phyloP scores from a whole-genome alignment of 1,284 basidiomycete genomes.

The Sanghuangporus baumii region DNA sequence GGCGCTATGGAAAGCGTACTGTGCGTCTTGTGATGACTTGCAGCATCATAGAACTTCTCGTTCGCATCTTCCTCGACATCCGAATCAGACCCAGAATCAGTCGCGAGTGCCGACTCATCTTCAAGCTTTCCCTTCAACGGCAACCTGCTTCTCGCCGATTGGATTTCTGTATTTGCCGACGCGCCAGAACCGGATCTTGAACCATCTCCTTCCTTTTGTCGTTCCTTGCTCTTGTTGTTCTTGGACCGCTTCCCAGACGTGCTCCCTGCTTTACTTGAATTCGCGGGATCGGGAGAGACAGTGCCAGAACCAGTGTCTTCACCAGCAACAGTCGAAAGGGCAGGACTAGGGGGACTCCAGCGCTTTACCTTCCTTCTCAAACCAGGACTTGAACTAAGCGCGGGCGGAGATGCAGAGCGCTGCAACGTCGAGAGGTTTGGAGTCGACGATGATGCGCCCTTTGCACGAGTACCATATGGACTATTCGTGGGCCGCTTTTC shows the following conservation, averaged over 20 bases:
- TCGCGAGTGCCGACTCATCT: slow-evolving; percentile 9
- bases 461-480: slow-evolving; percentile 31
- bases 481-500: slow-evolving; percentile 14
- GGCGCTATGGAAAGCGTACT: not conserved
- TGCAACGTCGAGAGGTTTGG: slow-evolving; percentile 44
- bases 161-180: not conserved
- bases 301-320: slow-evolving; percentile 24
- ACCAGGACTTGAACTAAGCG: slow-evolving; percentile 23
- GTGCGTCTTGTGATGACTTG: not conserved
- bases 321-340: slow-evolving; percentile 41
- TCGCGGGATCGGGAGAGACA: slow-evolving; percentile 25
- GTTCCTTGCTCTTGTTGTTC: not conserved
- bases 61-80: slow-evolving; percentile 11
- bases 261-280: slow-evolving; percentile 19
- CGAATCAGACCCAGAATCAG: slow-evolving; percentile 8
- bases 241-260: not conserved
- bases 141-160: not conserved
- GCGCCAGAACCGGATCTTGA: not conserved
- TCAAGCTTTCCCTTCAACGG: not conserved
- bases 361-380: slow-evolving; percentile 32
- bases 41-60: slow-evolving; percentile 8
- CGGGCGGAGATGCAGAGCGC: slow-evolving; percentile 20
- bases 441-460: slow-evolving; percentile 50
- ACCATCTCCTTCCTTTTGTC: not conserved
- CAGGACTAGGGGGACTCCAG: slow-evolving; percentile 47